phyloP scores from a whole-genome alignment of 2,329 filamentous ascomycete species.

The Beauveria scarabaeidicola region DNA sequence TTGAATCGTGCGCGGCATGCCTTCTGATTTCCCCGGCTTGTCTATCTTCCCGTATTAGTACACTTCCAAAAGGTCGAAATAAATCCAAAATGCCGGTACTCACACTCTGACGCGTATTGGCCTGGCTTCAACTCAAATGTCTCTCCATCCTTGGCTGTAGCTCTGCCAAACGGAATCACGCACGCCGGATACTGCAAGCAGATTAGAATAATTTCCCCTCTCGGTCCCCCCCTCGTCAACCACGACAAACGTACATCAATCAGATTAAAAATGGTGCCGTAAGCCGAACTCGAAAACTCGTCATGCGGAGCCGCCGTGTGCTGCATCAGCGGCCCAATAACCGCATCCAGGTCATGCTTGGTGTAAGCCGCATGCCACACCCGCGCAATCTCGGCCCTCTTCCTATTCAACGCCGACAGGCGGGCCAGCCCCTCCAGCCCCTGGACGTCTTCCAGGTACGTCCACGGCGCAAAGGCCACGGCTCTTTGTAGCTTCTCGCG shows the following conservation, averaged over 20 bases:
- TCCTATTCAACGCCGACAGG: conserved; percentile 16
- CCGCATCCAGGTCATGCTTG: conserved; percentile 37
- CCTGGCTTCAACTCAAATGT: conserved; percentile 9
- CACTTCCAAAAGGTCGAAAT: not conserved
- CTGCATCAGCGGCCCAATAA: conserved; percentile 41
- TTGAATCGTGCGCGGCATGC: conserved; percentile 38
- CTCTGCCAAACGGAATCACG: conserved; percentile 36
- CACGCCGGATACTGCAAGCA: conserved; percentile 39
- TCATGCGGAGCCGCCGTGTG: conserved; percentile 44
- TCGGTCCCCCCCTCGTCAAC: not conserved
- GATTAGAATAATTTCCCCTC: not conserved
- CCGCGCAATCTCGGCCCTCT: conserved; percentile 23
- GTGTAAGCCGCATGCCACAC: conserved; percentile 34
- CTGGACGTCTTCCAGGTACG: conserved; percentile 8
- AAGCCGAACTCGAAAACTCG: conserved; percentile 35
- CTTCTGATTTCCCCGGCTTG: conserved; percentile 29
- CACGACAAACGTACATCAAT: conserved; percentile 35
- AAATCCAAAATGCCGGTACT: not conserved
- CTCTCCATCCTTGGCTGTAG: conserved; percentile 14
- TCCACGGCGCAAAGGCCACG: not conserved
- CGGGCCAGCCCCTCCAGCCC: conserved; percentile 32
- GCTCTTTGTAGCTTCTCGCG: not conserved
- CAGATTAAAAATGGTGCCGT: conserved; percentile 43
- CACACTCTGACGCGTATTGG: conserved; percentile 12
- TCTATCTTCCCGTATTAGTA: conserved; percentile 23